Base-by-base conservation (phyloP, 768 basidiomycete species). In the Pleurotus sapidus region DNA sequence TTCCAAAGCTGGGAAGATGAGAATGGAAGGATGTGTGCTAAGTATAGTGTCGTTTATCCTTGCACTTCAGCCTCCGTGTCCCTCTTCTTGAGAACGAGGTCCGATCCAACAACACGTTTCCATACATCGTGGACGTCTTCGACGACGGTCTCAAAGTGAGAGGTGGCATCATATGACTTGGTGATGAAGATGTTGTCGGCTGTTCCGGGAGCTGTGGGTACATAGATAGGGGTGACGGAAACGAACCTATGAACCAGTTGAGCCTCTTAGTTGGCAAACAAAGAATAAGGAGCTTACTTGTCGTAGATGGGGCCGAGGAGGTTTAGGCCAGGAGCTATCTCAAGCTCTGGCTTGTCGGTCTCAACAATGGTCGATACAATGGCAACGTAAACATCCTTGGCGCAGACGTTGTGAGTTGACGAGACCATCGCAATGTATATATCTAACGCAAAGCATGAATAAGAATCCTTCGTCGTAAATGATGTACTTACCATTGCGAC, bases 381-480 rank as follows among this genome's bases (percentile, higher is more conserved):
- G 46, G 95, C 97, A 63, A 99, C 84, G 71, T 93, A 95, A 59
- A 98, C 74, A 67, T 95, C 93, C 74, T 95, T 93, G 8, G 97
- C 93, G 64, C 93, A 95, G 63, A 99, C 97, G 66, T 96, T 96
- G 77, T 98, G 97, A 12, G 95, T 94, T 37, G 93, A 86, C 1
- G 97, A 98, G 47, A 99, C 95, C 81, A 92, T 90, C 4, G 97
- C 96, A 67, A 99, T 89, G 77, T 99, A 99, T 72, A 99, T 99
- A 74, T 99, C 97, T 98, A 37, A 42, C 3, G 0, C 42, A 45
- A 45, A 17, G 27, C 58, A 38, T 63, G 46, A 60, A 23, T 60
- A 18, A 30, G 30, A 56, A 17, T 40, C 18, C 48, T 48, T 24
- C 46, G 14, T 48, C 4, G 15, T 23, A 6, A 11, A 23, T 27